These are phyloP conservation scores for Salix purpurea DNA, from an alignment of 345 rosid genomes.

Conservation along the genomic window DNA sequence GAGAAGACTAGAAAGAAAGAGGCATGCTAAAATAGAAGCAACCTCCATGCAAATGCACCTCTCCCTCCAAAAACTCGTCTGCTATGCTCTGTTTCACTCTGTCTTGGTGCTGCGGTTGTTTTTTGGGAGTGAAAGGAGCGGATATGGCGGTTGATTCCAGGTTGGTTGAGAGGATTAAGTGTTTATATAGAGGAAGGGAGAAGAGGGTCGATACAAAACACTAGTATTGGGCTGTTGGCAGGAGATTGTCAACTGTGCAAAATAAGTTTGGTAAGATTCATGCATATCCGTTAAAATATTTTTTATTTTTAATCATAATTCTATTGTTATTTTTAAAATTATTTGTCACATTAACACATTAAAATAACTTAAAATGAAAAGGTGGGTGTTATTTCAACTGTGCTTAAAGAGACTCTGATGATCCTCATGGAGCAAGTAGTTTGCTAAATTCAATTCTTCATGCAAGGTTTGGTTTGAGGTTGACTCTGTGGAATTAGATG, in stretches of 20 bases:
- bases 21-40: constrained; percentile 19
- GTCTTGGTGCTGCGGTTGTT: too few relatives aligned
- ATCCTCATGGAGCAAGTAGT: background rate
- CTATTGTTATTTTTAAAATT: too few relatives aligned
- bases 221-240: background rate
- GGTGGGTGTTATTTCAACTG: background rate
- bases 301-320: too few relatives aligned
- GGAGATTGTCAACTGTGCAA: background rate
- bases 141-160: background rate
- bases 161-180: background rate
- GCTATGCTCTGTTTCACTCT: background rate
- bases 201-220: constrained; percentile 5
- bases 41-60: constrained; percentile 35
- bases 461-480: background rate
- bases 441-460: background rate
- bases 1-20: constrained; percentile 38
- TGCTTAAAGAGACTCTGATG: background rate
- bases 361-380: background rate
- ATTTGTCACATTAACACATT: too few relatives aligned
- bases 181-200: constrained; percentile 29
- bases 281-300: background rate
- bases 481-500: background rate
- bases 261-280: background rate
- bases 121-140: background rate
- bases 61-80: background rate